Evolutionary conservation across 176 grass and related monocot species (phyloP).

Genomic region (Pontederia paniculata): DNA sequence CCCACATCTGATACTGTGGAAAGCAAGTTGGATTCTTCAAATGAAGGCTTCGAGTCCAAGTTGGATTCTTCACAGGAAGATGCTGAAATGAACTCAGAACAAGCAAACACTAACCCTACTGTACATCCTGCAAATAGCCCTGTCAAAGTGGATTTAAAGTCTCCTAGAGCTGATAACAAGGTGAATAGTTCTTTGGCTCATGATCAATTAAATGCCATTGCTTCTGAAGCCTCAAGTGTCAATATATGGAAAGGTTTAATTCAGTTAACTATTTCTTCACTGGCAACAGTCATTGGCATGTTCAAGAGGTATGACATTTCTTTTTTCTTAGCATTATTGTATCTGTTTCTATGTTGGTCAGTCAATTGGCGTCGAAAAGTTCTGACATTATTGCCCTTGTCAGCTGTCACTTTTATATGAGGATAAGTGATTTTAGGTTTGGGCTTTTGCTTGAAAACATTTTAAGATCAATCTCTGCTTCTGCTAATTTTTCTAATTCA

Average conservation of each 20-base stretch:
- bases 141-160: constrained; percentile 28
- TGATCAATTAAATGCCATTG: constrained; percentile 15
- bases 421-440: too few relatives aligned
- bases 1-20: constrained; percentile 18
- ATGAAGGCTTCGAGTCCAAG: constrained; percentile 16
- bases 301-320: too few relatives aligned
- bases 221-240: constrained; percentile 22
- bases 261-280: constrained; percentile 33
- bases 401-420: too few relatives aligned
- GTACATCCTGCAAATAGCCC: constrained; percentile 8
- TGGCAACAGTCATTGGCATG: constrained; percentile 19
- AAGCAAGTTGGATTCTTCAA: constrained; percentile 10
- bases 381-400: too few relatives aligned
- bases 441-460: too few relatives aligned
- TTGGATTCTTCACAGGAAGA: constrained; percentile 7
- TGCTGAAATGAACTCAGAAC: constrained; percentile 1
- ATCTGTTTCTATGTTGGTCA: too few relatives aligned
- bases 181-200: constrained; percentile 28
- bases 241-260: constrained; percentile 61
- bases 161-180: constrained; percentile 24
- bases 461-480: too few relatives aligned
- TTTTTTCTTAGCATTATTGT: too few relatives aligned
- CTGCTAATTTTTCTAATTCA: too few relatives aligned
- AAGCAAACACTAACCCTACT: constrained; percentile 6
- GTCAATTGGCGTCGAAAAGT: too few relatives aligned